Conservation (phyloP, 2,329 filamentous ascomycete species). For the Aspergillus awamori region DNA sequence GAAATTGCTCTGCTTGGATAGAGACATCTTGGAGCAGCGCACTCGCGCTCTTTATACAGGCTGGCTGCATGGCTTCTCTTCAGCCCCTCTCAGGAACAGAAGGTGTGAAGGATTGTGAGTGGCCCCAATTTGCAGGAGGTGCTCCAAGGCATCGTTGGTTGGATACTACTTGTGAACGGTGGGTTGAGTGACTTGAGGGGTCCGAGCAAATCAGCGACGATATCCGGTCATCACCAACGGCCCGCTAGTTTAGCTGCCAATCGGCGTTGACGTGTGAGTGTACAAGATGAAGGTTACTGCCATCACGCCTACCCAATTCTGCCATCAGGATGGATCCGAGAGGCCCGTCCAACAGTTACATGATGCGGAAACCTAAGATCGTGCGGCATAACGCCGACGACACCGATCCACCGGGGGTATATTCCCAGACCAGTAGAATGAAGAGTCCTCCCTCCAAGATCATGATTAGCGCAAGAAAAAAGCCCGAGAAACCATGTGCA, state of each 20-base stretch:
- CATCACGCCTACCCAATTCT: not conserved
- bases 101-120: not conserved
- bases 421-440: not conserved
- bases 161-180: not conserved
- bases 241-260: not conserved
- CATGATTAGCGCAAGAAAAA: not conserved
- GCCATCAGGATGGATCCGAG: not conserved
- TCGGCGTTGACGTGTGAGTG: not conserved
- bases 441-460: not conserved
- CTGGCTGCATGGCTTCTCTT: not conserved
- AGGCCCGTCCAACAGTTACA: not conserved
- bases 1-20: constrained; percentile 4
- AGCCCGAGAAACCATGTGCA: not conserved
- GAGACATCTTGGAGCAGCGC: not conserved
- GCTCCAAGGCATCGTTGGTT: not conserved
- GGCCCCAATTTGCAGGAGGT: not conserved
- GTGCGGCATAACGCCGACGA: not conserved
- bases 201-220: not conserved
- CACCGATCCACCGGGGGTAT: not conserved
- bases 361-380: constrained; percentile 3
- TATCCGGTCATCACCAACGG: not conserved
- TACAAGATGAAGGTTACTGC: not conserved
- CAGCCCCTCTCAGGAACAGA: not conserved
- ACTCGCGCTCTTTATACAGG: not conserved
- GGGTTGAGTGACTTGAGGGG: not conserved